Evolutionary conservation across 345 rosid genomes (phyloP), one percentile per base, ranked within the genome.

Genomic region (Geranium rotundifolium): DNA sequence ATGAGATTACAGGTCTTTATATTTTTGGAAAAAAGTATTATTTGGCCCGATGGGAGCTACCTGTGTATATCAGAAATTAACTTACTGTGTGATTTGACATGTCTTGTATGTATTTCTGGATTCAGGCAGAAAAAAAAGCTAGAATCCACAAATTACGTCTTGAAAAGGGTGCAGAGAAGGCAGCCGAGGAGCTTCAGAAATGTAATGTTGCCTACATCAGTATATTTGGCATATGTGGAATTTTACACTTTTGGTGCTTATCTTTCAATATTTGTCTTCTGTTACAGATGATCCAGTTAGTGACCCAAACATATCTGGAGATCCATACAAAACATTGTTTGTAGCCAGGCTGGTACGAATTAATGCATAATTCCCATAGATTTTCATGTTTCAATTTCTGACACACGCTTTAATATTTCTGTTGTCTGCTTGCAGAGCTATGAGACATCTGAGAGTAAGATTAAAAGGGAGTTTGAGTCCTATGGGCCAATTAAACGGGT

Each of bases 401-500:
- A 69, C 57, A 60, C 19, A n/a, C 57, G 65, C 65, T 55, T 61
- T 56, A 49, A 27, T 62, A 56, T 46, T 65, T 72, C 29, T 54
- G 23, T 67, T 65, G 17, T 66, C 46, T 68, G 56, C 31, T 66
- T 85, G 84, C 88, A 95, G 96, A 95, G 81, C 76, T 95, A 95
- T 58, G 99, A 95, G 85, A 88, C 99, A 46, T 70, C 90, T 17
- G 97, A 95, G 81, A 90, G 93, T 86, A 90, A 80, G 82, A 77
- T 95, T 75, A 95, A 95, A 87, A 90, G 99, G 88, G 99, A 95
- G 87, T 86, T 95, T 81, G 99, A 95, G 73, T 84, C 99, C 34
- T 95, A 85, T 81, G 99, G 97, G 67, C 97, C 99, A 63, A 86
- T 95, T 75, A 95, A 95, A 73, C 88, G 91, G 99, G 97, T 95